Conservation (phyloP, 371 early-diverging fungal species). For the Haplosporangium sp. region DNA sequence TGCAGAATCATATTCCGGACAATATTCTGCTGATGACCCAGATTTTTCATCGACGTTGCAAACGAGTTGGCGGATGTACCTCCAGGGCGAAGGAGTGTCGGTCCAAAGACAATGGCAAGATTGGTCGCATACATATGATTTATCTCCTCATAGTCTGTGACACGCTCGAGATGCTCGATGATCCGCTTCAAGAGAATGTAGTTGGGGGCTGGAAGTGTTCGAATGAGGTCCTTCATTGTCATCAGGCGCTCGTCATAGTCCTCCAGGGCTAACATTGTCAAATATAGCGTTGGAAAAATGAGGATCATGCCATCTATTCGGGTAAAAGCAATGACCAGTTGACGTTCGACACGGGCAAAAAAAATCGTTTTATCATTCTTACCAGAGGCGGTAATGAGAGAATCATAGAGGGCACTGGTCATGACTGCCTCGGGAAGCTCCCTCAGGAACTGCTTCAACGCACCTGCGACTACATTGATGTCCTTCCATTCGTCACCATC, state of each 20-base stretch:
- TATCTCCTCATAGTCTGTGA: conserved; percentile 84
- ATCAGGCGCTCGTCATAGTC: conserved; percentile 84
- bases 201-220: conserved; percentile 75
- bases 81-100: conserved; percentile 80
- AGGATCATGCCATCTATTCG: too few species aligned
- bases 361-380: conserved; percentile 14
- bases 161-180: conserved; percentile 84
- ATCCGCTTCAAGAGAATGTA: conserved; percentile 77
- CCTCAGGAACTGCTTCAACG: conserved; percentile 93
- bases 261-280: conserved; percentile 61
- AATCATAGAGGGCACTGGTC: conserved; percentile 83
- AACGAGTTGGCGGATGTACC: conserved; percentile 79
- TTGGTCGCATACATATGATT: conserved; percentile 92
- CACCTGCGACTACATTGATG: conserved; percentile 90
- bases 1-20: conserved; percentile 85
- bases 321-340: too few species aligned
- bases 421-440: conserved; percentile 94
- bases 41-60: conserved; percentile 81
- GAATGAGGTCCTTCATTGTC: conserved; percentile 79
- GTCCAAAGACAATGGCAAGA: conserved; percentile 89
- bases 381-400: conserved; percentile 87
- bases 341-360: background rate
- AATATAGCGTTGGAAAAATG: background rate
- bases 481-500: conserved; percentile 77
- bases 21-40: conserved; percentile 84